phyloP scores from a whole-genome alignment of 345 rosid genomes.

The Hibiscus mutabilis region DNA sequence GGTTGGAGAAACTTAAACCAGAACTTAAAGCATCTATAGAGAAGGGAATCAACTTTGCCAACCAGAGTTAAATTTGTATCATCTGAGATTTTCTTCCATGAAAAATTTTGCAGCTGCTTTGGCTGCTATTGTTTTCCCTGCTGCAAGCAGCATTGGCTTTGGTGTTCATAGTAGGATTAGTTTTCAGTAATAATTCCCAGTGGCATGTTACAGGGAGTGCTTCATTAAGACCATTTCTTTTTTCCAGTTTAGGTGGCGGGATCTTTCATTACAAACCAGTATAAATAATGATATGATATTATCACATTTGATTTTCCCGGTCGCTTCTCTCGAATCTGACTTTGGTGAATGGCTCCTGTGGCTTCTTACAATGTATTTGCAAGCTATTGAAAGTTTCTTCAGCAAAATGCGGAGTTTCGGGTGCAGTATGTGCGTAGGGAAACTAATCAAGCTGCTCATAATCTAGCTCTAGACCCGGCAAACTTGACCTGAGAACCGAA shows the following conservation, averaged over 20 bases:
- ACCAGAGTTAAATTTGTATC: constrained; percentile 6
- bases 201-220: neutral
- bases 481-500: too few species aligned
- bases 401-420: too few species aligned
- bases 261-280: neutral
- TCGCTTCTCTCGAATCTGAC: too few species aligned
- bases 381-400: neutral
- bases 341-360: neutral
- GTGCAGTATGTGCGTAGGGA: too few species aligned
- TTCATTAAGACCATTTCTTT: neutral
- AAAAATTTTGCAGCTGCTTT: constrained; percentile 18
- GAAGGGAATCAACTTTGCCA: constrained; percentile 74
- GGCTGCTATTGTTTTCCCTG: constrained; percentile 15
- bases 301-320: neutral
- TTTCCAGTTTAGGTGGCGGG: neutral
- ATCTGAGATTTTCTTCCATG: neutral
- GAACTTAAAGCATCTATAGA: constrained; percentile 64
- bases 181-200: constrained; percentile 19
- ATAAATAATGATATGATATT: neutral
- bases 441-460: too few species aligned
- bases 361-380: neutral
- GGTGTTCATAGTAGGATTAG: constrained; percentile 17
- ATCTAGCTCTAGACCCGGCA: too few species aligned
- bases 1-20: constrained; percentile 60
- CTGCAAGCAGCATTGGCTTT: constrained; percentile 23